phyloP scores from a whole-genome alignment of 2,329 filamentous ascomycete species.

The Neofusicoccum parvum region DNA sequence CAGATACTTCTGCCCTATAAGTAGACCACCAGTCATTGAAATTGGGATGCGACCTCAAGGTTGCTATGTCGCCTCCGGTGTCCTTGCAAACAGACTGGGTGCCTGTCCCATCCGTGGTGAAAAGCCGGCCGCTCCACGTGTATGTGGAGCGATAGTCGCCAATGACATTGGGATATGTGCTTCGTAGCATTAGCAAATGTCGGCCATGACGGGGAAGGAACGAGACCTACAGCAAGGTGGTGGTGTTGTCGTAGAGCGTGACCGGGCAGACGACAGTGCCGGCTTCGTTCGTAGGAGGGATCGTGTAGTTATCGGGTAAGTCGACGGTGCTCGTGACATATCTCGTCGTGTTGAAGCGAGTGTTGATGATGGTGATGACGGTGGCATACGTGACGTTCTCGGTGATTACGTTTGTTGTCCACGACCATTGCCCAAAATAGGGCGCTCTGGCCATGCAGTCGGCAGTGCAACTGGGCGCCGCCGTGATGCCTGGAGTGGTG shows the following conservation, averaged over 20 bases:
- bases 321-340: conserved; percentile 5
- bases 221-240: neutral
- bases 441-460: neutral
- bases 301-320: neutral
- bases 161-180: neutral
- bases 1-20: neutral
- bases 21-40: neutral
- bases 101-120: neutral
- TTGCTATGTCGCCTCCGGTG: neutral
- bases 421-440: neutral
- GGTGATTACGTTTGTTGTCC: neutral
- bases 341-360: conserved; percentile 1
- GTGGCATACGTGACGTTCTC: conserved; percentile 7
- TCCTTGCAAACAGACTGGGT: neutral
- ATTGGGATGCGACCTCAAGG: neutral
- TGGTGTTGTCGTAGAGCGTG: neutral
- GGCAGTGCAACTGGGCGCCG: neutral
- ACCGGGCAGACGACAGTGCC: neutral
- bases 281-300: conserved; percentile 2
- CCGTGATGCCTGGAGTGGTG: neutral
- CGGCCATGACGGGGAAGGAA: neutral
- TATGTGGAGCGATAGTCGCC: neutral
- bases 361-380: conserved; percentile 18
- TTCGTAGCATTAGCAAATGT: neutral
- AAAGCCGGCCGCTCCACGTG: neutral